Evolutionary conservation across 345 rosid species (phyloP).

Genomic region (Aurinia saxatilis): DNA sequence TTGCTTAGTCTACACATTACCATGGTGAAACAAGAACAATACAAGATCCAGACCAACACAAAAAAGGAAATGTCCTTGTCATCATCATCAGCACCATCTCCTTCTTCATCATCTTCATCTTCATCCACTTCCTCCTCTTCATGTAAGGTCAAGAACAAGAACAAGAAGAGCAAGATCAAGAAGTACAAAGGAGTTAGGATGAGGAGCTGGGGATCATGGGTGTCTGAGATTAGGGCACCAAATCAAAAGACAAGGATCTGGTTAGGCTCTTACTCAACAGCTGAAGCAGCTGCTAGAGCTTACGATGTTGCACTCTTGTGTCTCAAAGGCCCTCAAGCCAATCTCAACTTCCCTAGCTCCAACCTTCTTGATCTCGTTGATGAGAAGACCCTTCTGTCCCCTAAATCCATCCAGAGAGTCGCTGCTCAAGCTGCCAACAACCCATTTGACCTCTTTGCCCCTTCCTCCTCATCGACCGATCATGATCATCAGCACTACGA

Average conservation of each 20-base stretch:
- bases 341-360: slow-evolving; percentile 71
- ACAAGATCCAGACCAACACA: slow-evolving; percentile 13
- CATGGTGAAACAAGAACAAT: slow-evolving; percentile 29
- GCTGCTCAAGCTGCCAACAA: slow-evolving; percentile 69
- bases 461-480: slow-evolving; percentile 32
- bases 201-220: slow-evolving; percentile 99
- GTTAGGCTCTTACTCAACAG: slow-evolving; percentile 93
- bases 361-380: slow-evolving; percentile 23
- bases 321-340: slow-evolving; percentile 81
- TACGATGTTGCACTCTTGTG: slow-evolving; percentile 95
- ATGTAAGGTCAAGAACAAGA: slow-evolving; percentile 30
- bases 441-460: slow-evolving; percentile 15
- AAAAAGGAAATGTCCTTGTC: slow-evolving; percentile 3
- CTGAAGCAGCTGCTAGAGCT: slow-evolving; percentile 98
- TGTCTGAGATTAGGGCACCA: slow-evolving; percentile 93
- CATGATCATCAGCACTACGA: slow-evolving; percentile 9
- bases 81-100: slow-evolving; percentile 10
- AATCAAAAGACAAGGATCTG: slow-evolving; percentile 94
- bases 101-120: slow-evolving; percentile 5
- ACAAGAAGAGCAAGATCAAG: slow-evolving; percentile 46
- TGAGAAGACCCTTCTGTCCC: slow-evolving; percentile 49
- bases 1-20: background rate
- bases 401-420: slow-evolving; percentile 79
- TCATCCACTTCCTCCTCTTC: slow-evolving; percentile 8
- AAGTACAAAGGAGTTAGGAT: slow-evolving; percentile 94